Evolutionary conservation across 2,329 filamentous ascomycete genomes (phyloP), one percentile per base, ranked within the genome.

Genomic region (Teratosphaeria zuluensis): DNA sequence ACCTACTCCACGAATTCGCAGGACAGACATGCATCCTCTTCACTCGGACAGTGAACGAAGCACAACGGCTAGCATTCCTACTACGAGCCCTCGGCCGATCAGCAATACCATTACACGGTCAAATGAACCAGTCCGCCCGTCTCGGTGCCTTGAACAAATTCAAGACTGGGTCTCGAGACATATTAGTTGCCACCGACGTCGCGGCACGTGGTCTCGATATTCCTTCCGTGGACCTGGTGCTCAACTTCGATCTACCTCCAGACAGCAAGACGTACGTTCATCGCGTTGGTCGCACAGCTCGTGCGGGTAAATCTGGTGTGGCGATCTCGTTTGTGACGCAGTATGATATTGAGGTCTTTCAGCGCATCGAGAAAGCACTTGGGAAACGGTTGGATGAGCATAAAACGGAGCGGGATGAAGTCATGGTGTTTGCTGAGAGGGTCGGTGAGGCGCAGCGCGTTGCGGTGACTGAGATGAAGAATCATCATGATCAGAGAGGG

Each of bases 181-280:
- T 99, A 46, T 82, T 99, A 3, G 88, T 96, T 3, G 91, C 91
- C 11, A 96, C 92, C 0, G 92, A 96, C 72, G 90, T 96, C n/a
- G 92, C 92, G 1, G 89, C 92, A 0, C 86, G 92, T 71, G 92
- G 92, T 80, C 80, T 96, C 6, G 92, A 96, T 77, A 95, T 96
- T 53, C 91, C 91, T 12, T 87, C 84, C n/a, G 91, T 96, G 12
- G 90, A 95, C 64, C 77, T 92, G 0, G 89, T 96, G 2, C 73
- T 96, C 64, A 96, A 96, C 75, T 89, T 86, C 64, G 91, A 96
- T 68, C 76, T 96, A 2, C 90, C 91, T 0, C 82, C 85, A 31
- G 90, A 95, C 73, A 89, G 84, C 66, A 95, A 95, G 75, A 96
- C 91, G 0, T 95, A 95, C 67, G 88, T 96, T 33, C 91, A 96